phyloP scores from a whole-genome alignment of 1,284 basidiomycete species.

The Cerioporus squamosus region DNA sequence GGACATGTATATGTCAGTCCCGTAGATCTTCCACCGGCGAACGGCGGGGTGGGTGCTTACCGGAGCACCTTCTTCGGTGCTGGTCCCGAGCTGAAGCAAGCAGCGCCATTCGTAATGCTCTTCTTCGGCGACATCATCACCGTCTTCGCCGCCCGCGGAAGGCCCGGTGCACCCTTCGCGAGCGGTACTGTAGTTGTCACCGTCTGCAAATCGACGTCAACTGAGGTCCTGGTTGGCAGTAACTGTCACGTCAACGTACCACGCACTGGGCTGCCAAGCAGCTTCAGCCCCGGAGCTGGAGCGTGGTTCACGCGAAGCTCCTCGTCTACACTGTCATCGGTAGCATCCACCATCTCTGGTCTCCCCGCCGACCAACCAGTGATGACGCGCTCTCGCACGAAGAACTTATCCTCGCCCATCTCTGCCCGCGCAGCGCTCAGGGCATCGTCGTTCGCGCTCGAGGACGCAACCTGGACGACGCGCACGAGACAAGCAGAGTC shows the following conservation, averaged over 20 bases:
- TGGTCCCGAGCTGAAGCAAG: conserved; percentile 16
- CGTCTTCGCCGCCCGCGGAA: not conserved
- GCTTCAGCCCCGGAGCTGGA: conserved; percentile 10
- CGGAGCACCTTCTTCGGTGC: conserved; percentile 1
- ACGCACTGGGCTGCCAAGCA: conserved; percentile 10
- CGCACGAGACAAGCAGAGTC: conserved; percentile 7
- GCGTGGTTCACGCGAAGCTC: conserved; percentile 6
- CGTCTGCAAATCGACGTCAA: not conserved
- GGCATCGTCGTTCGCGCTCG: not conserved
- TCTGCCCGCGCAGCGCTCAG: not conserved
- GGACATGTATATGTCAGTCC: not conserved
- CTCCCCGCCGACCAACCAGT: conserved; percentile 5
- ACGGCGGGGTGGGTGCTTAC: not conserved
- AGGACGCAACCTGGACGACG: not conserved
- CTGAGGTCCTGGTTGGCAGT: not conserved
- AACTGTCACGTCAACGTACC: not conserved
- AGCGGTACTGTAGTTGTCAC: conserved; percentile 5
- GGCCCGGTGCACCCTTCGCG: not conserved
- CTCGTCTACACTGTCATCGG: not conserved
- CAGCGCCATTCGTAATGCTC: conserved; percentile 2
- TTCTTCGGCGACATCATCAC: not conserved
- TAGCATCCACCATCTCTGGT: conserved; percentile 2
- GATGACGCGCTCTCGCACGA: conserved; percentile 6
- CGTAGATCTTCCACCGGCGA: not conserved
- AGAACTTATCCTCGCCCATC: conserved; percentile 6